Percentiles rank a stretch among this genome's conserved stretches.
phyloP scores from a whole-genome alignment of 139 green algal genomes.

The Pseudopediastrum boryanum region DNA sequence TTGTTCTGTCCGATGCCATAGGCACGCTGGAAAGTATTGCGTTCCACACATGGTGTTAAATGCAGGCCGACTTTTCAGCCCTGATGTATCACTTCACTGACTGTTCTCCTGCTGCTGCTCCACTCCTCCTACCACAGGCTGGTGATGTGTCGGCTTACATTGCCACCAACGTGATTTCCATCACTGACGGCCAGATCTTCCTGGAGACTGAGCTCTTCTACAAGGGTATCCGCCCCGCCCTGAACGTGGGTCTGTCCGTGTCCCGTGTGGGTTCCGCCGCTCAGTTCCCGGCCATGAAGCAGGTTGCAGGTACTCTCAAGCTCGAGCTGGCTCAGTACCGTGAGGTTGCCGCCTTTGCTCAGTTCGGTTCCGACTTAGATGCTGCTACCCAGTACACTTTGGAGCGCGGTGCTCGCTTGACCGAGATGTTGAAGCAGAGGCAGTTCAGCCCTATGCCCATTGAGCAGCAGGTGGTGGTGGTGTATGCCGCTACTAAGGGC shows the following conservation, averaged over 20 bases:
- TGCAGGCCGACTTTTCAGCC: no score
- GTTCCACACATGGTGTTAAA: no score
- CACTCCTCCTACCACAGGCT: no score
- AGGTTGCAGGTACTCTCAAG: slow-evolving; percentile 55
- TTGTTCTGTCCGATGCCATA: no score
- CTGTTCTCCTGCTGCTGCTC: background rate
- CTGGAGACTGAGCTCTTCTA: slow-evolving; percentile 92
- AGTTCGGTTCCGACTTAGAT: slow-evolving; percentile 93
- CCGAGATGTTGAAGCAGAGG: slow-evolving; percentile 91
- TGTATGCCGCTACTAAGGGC: slow-evolving; percentile 84
- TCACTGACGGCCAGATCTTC: slow-evolving; percentile 93
- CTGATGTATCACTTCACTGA: background rate
- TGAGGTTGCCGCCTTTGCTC: slow-evolving; percentile 89
- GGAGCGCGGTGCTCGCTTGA: slow-evolving; percentile 85
- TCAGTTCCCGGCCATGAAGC: slow-evolving; percentile 91
- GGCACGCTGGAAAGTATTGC: no score
- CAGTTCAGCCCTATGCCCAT: slow-evolving; percentile 90
- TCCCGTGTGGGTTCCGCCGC: slow-evolving; percentile 86
- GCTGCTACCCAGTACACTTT: slow-evolving; percentile 88
- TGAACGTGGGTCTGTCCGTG: slow-evolving; percentile 91
- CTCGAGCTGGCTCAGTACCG: slow-evolving; percentile 80
- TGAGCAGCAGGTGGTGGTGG: slow-evolving; percentile 73
- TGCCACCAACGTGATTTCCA: slow-evolving; percentile 93
- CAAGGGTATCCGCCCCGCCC: slow-evolving; percentile 86
- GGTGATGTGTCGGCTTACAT: slow-evolving; percentile 90